A percentile compares a stretch with the other conserved stretches of the same genome.
phyloP scores from a whole-genome alignment of 352 stramenopile genomes.

The Saprolegnia parasitica region DNA sequence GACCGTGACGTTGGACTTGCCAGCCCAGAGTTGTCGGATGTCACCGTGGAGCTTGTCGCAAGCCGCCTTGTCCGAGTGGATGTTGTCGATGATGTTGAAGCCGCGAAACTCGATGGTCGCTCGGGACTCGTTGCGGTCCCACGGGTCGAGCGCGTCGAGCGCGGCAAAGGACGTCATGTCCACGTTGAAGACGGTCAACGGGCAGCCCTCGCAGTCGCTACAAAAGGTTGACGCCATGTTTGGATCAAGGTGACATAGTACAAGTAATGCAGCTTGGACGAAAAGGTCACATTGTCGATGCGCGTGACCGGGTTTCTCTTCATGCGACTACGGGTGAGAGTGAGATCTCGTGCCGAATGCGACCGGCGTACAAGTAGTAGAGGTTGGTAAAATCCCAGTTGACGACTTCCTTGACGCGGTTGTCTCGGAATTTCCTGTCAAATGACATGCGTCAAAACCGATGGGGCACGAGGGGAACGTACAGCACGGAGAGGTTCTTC shows the following conservation, averaged over 20 bases:
- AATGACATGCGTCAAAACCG: neutral
- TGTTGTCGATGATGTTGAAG: constrained; percentile 12
- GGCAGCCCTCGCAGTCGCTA: constrained; percentile 4
- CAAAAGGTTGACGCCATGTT: neutral
- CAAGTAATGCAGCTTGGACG: constrained; percentile 13
- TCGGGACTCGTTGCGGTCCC: neutral
- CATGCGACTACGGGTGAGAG: neutral
- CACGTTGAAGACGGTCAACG: neutral
- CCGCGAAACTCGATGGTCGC: neutral
- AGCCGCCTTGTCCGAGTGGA: neutral
- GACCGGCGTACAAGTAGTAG: neutral
- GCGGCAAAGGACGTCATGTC: neutral
- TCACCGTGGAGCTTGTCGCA: constrained; percentile 5
- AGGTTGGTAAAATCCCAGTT: constrained; percentile 10
- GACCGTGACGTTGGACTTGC: neutral
- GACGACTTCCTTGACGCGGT: constrained; percentile 7
- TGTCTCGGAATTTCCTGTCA: constrained; percentile 13
- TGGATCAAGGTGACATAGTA: too few relatives aligned
- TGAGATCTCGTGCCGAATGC: neutral
- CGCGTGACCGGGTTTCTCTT: neutral
- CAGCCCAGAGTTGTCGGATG: constrained; percentile 5
- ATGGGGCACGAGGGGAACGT: neutral
- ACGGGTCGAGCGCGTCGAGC: constrained; percentile 15
- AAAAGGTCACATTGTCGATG: constrained; percentile 13
- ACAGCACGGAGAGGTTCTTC: neutral